phyloP scores from a whole-genome alignment of 2,329 filamentous ascomycete species.

The Paecilomyces sp. region DNA sequence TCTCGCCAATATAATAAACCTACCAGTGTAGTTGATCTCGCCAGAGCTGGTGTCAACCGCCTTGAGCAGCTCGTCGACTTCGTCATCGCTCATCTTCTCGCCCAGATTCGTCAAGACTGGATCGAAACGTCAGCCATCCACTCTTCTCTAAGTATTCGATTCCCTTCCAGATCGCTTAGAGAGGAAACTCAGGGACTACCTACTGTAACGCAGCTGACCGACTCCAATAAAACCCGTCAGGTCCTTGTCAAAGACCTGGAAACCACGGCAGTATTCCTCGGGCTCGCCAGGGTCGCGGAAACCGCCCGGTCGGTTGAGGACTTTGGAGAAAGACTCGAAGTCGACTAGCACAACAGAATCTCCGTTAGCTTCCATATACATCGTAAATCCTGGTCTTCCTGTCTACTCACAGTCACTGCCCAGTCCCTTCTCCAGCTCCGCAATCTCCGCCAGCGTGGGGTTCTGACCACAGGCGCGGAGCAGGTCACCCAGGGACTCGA shows the following conservation, averaged over 20 bases:
- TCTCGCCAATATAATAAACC: slow-evolving; percentile 20
- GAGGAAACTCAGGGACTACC: slow-evolving; percentile 8
- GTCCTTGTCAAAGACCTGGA: slow-evolving; percentile 99
- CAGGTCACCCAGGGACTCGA: slow-evolving; percentile 84
- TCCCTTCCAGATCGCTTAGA: no score
- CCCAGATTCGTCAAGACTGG: slow-evolving; percentile 88
- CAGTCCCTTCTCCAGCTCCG: slow-evolving; percentile 82
- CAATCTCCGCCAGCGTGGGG: slow-evolving; percentile 87
- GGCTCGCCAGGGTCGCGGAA: slow-evolving; percentile 98
- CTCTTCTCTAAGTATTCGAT: not conserved
- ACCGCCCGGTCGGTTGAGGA: slow-evolving; percentile 93
- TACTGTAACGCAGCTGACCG: slow-evolving; percentile 86
- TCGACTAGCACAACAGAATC: slow-evolving; percentile 58
- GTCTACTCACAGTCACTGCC: slow-evolving; percentile 77
- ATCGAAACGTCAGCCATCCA: not conserved
- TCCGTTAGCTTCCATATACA: slow-evolving; percentile 6
- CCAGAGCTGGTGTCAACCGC: slow-evolving; percentile 92
- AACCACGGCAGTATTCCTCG: slow-evolving; percentile 96
- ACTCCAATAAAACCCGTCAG: slow-evolving; percentile 97
- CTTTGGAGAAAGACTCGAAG: slow-evolving; percentile 93
- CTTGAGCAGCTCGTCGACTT: slow-evolving; percentile 98
- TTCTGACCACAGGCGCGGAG: slow-evolving; percentile 97
- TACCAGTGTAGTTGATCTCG: slow-evolving; percentile 96
- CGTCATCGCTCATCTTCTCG: slow-evolving; percentile 98
- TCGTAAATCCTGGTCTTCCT: not conserved